These are phyloP conservation scores for Pseudogymnoascus sp. DNA, from an alignment of 2,329 filamentous ascomycete species.

Conservation along the genomic window DNA sequence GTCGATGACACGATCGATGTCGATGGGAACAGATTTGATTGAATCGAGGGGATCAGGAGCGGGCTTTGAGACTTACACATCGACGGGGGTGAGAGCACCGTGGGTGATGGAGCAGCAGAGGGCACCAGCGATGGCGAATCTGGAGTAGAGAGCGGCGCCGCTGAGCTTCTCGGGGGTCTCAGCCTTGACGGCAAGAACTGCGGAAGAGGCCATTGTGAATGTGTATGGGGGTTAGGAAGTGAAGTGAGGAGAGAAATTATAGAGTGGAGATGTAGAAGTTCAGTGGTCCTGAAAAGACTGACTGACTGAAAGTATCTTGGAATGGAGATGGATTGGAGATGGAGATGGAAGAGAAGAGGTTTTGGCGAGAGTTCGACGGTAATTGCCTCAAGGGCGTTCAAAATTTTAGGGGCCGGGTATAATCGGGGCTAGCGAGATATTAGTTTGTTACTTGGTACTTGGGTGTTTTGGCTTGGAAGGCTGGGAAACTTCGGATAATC, in stretches of 20 bases:
- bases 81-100: conserved; percentile 91
- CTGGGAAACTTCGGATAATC: neutral
- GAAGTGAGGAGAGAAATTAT: neutral
- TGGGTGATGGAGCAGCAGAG: conserved; percentile 98
- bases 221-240: neutral
- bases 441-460: neutral
- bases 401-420: conserved; percentile 6
- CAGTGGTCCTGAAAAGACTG: conserved; percentile 5
- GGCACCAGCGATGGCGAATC: conserved; percentile 94
- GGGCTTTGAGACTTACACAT: conserved; percentile 70
- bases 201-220: neutral
- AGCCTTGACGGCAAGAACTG: conserved; percentile 12
- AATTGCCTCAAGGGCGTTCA: conserved; percentile 5
- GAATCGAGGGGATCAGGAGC: neutral
- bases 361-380: conserved; percentile 9
- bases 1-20: neutral
- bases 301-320: neutral
- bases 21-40: neutral
- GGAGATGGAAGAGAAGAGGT: conserved; percentile 4
- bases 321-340: neutral
- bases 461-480: neutral
- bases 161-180: conserved; percentile 39
- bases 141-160: conserved; percentile 73
- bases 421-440: neutral
- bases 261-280: conserved; percentile 4